These are phyloP conservation scores for Tillandsia fasciculata DNA, from an alignment of 176 grass and related monocot species.

Conservation along the genomic window DNA sequence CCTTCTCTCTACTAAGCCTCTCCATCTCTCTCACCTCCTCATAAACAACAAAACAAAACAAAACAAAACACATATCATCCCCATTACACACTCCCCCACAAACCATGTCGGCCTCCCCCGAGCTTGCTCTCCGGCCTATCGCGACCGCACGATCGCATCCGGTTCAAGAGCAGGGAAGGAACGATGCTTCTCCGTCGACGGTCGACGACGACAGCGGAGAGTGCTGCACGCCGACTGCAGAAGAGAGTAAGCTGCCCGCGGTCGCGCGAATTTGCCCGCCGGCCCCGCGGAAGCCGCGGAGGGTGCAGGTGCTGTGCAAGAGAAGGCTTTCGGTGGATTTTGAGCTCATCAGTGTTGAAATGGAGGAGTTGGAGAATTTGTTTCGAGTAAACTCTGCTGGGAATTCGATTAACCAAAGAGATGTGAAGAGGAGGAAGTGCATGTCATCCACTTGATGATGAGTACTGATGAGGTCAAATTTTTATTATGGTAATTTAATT, in stretches of 20 bases:
- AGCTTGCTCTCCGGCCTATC: constrained; percentile 8
- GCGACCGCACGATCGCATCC: background rate
- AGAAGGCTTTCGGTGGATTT: background rate
- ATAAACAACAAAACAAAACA: background rate
- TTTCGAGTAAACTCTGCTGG: background rate
- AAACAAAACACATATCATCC: background rate
- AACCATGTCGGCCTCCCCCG: constrained; percentile 6
- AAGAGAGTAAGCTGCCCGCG: constrained; percentile 14
- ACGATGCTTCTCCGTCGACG: background rate
- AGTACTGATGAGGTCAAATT: background rate
- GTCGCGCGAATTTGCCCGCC: constrained; percentile 13
- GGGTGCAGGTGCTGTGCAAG: background rate
- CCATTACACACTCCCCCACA: background rate
- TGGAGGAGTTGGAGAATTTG: constrained; percentile 18
- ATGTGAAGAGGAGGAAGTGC: background rate
- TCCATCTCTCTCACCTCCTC: background rate
- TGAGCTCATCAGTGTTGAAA: constrained; percentile 14
- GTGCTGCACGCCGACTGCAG: constrained; percentile 18
- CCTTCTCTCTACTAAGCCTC: constrained; percentile 2
- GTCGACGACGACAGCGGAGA: background rate
- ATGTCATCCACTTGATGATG: background rate
- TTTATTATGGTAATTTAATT: background rate
- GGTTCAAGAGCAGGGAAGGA: background rate
- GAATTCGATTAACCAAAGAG: background rate
- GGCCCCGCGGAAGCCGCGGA: constrained; percentile 28